A percentile compares a stretch with the other conserved stretches of the same genome.
Conservation (phyloP, 495 filamentous ascomycete species). For the Xylaria curta region DNA sequence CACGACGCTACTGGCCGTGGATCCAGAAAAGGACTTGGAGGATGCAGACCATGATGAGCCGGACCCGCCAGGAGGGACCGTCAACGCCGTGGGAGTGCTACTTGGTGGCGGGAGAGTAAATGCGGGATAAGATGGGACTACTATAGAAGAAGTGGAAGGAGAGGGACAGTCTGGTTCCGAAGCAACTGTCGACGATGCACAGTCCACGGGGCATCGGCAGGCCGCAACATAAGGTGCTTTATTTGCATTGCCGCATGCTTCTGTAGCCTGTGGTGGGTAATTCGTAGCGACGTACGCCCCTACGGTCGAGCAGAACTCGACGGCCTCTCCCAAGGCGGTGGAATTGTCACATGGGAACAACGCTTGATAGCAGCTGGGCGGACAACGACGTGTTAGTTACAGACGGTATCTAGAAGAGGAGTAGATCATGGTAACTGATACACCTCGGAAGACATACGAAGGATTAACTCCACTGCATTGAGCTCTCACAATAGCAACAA, state of each 20-base stretch:
- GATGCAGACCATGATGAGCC: not conserved
- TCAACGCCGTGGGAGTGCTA: not conserved
- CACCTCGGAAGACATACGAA: constrained; percentile 9
- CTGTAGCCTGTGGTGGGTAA: constrained; percentile 37
- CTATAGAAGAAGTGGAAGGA: not conserved
- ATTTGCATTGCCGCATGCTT: constrained; percentile 36
- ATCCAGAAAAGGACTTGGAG: not conserved
- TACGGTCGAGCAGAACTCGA: constrained; percentile 36
- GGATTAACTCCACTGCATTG: constrained; percentile 27
- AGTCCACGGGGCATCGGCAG: constrained; percentile 34
- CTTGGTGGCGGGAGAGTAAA: constrained; percentile 5
- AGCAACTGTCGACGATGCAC: constrained; percentile 26
- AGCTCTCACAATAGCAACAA: constrained; percentile 29
- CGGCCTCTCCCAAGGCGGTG: constrained; percentile 30
- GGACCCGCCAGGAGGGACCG: not conserved
- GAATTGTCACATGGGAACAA: constrained; percentile 37
- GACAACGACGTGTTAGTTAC: not conserved
- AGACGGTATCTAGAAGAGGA: too few species aligned
- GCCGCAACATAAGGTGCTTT: constrained; percentile 34
- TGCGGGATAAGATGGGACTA: constrained; percentile 9
- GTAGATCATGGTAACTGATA: not conserved
- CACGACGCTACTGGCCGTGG: not conserved
- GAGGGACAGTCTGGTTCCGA: constrained; percentile 2
- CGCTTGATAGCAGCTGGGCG: constrained; percentile 35
- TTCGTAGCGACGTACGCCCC: constrained; percentile 37